A percentile compares a stretch with the other conserved stretches of the same genome.
phyloP scores from a whole-genome alignment of 2,329 filamentous ascomycete species.

The Onygena corvina region DNA sequence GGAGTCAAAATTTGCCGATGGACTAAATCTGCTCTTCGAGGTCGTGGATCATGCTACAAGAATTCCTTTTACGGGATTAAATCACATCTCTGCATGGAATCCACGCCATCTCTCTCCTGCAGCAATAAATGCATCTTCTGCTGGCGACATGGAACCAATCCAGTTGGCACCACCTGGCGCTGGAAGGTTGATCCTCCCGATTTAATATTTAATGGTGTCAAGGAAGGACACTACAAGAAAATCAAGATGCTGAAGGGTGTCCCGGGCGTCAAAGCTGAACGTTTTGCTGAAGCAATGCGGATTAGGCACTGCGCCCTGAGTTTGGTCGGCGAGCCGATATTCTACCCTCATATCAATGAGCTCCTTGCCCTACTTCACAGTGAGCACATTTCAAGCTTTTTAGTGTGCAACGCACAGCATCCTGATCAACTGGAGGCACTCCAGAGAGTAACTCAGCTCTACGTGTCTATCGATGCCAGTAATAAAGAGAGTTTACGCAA shows the following conservation, averaged over 20 bases:
- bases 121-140: slow-evolving; percentile 99
- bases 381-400: slow-evolving; percentile 81
- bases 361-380: slow-evolving; percentile 71
- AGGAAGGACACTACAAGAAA: slow-evolving; percentile 86
- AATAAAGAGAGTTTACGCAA: slow-evolving; percentile 76
- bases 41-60: slow-evolving; percentile 93
- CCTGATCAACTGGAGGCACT: slow-evolving; percentile 77
- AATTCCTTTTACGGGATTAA: slow-evolving; percentile 94
- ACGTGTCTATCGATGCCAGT: slow-evolving; percentile 89
- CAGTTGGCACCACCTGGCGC: slow-evolving; percentile 90
- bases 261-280: slow-evolving; percentile 79
- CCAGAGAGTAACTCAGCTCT: slow-evolving; percentile 81
- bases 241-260: slow-evolving; percentile 95
- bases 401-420: slow-evolving; percentile 95
- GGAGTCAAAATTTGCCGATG: slow-evolving; percentile 97
- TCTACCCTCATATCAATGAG: slow-evolving; percentile 95
- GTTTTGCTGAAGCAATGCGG: slow-evolving; percentile 82
- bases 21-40: slow-evolving; percentile 92
- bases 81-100: slow-evolving; percentile 97
- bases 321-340: slow-evolving; percentile 94
- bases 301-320: slow-evolving; percentile 88
- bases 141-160: slow-evolving; percentile 96
- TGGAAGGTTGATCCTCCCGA: slow-evolving; percentile 91
- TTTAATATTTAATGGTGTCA: slow-evolving; percentile 79
- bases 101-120: slow-evolving; percentile 86